Percentiles rank a stretch among this genome's conserved stretches.
Evolutionary conservation across 169 alveolate species (phyloP).

Genomic region (Blepharisma undulans): DNA sequence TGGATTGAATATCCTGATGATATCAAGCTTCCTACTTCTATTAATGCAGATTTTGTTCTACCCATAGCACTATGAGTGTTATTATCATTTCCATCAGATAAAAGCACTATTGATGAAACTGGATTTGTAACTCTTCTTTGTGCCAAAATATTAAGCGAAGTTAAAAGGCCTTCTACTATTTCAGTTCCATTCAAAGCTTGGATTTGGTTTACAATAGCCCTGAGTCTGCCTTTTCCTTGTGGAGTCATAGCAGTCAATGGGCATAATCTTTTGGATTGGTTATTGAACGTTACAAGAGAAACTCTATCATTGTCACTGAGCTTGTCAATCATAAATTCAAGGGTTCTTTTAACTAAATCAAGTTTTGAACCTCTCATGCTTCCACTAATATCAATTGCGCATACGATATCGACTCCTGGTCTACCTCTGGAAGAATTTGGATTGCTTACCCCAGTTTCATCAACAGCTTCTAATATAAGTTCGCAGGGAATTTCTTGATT

Average conservation of each 20-base stretch:
- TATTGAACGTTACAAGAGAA: conserved; percentile 51
- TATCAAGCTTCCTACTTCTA: not conserved
- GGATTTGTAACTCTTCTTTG: conserved; percentile 43
- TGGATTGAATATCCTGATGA: conserved; percentile 47
- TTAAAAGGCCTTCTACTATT: conserved; percentile 54
- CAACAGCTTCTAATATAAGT: not conserved
- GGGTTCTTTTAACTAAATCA: conserved; percentile 48
- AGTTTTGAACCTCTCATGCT: conserved; percentile 66
- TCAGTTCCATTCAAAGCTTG: conserved; percentile 60
- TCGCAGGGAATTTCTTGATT: not conserved
- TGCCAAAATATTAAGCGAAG: conserved; percentile 52
- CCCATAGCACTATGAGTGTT: not conserved
- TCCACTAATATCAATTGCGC: conserved; percentile 66
- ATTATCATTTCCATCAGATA: conserved; percentile 64
- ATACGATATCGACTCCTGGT: conserved; percentile 53
- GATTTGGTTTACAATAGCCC: conserved; percentile 31
- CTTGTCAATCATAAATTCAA: conserved; percentile 40
- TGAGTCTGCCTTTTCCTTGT: conserved; percentile 39
- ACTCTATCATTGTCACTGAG: conserved; percentile 58
- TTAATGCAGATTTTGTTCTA: not conserved
- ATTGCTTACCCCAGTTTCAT: not conserved
- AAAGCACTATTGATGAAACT: conserved; percentile 48
- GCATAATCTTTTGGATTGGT: conserved; percentile 41
- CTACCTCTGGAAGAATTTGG: conserved; percentile 32
- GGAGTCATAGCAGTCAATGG: conserved; percentile 52